Conservation (phyloP, 116 monocot genomes). For the Dioscorea cayenensis region DNA sequence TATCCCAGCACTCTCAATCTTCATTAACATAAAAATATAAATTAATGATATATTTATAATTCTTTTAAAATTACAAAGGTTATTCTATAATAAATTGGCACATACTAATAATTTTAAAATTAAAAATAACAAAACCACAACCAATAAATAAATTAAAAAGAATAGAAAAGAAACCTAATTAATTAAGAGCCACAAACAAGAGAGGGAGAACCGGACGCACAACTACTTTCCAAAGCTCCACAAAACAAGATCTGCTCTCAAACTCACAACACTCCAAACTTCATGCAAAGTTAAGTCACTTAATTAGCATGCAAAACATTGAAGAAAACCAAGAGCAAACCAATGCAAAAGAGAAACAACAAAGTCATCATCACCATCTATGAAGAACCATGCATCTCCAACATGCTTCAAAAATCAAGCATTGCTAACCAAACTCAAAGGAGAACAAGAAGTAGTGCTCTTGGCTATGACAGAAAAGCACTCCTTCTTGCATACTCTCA, state of each 20-base stretch:
- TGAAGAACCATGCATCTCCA: conserved; percentile 2
- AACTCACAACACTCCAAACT: neutral
- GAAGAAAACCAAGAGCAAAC: neutral
- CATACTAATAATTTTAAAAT: too few relatives aligned
- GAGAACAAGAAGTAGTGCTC: neutral
- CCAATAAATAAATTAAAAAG: too few relatives aligned
- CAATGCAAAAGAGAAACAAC: neutral
- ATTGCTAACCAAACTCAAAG: neutral
- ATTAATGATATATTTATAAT: too few relatives aligned
- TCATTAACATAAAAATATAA: too few relatives aligned
- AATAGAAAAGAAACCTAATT: too few relatives aligned
- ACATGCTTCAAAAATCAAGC: neutral
- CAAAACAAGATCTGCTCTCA: neutral
- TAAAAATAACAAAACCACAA: too few relatives aligned
- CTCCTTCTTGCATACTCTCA: conserved; percentile 13
- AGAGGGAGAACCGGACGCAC: neutral
- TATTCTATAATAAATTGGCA: too few relatives aligned
- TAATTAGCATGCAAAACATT: neutral
- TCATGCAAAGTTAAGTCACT: neutral
- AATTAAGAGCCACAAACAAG: neutral
- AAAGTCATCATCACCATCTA: conserved; percentile 8
- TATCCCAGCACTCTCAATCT: too few relatives aligned
- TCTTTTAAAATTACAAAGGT: too few relatives aligned
- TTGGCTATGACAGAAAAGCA: conserved; percentile 4
- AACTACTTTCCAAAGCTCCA: neutral